Percentiles rank a stretch among this genome's conserved stretches.
Evolutionary conservation across 179 eudicot genomes (phyloP).

Genomic region (Corrigiola litoralis): DNA sequence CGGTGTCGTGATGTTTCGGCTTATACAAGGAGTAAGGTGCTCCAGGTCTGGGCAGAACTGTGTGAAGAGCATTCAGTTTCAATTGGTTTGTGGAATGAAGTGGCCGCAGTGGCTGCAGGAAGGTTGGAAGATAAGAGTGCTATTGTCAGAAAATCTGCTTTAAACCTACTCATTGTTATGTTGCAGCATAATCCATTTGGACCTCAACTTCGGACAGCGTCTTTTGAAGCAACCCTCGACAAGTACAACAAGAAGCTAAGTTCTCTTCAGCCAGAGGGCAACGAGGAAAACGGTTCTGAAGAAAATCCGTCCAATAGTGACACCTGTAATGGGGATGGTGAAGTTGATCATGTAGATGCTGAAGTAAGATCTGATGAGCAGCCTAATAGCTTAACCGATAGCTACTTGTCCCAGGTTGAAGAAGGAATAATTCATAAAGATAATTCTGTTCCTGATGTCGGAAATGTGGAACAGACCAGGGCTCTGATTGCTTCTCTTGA

Average conservation of each 20-base stretch:
- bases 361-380: slow-evolving; percentile 33
- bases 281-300: slow-evolving; percentile 35
- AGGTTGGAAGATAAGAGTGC: slow-evolving; percentile 95
- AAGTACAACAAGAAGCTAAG: slow-evolving; percentile 72
- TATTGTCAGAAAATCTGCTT: slow-evolving; percentile 88
- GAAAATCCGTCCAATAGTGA: slow-evolving; percentile 36
- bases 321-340: slow-evolving; percentile 47
- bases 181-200: slow-evolving; percentile 97
- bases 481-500: slow-evolving; percentile 90
- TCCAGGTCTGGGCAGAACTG: slow-evolving; percentile 92
- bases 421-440: slow-evolving; percentile 36
- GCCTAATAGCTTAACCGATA: slow-evolving; percentile 68
- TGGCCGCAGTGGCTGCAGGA: slow-evolving; percentile 84
- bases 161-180: slow-evolving; percentile 82
- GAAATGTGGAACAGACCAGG: slow-evolving; percentile 91
- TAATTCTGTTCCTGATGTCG: slow-evolving; percentile 78
- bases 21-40: slow-evolving; percentile 89
- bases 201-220: slow-evolving; percentile 79
- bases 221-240: slow-evolving; percentile 86
- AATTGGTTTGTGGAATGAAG: slow-evolving; percentile 95
- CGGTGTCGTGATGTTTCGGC: slow-evolving; percentile 95
- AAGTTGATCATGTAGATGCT: slow-evolving; percentile 37
- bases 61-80: slow-evolving; percentile 89
- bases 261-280: slow-evolving; percentile 59
- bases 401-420: slow-evolving; percentile 57